These are phyloP conservation scores for Piloderma croceum DNA, from an alignment of 768 basidiomycete genomes.

Conservation along the genomic window DNA sequence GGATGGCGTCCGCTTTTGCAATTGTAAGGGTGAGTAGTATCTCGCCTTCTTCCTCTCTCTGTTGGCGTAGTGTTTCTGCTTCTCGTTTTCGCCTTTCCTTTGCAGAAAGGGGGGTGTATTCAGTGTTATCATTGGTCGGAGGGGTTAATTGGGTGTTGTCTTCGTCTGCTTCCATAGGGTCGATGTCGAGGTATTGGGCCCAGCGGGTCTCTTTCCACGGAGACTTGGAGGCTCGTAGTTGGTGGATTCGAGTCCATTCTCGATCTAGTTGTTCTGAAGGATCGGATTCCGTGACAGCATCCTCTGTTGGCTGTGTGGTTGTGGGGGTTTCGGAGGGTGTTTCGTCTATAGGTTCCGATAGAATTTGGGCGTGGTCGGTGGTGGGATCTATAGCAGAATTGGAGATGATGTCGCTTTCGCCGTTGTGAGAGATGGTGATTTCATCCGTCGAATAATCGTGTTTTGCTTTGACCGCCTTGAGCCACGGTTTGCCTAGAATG, in stretches of 20 bases:
- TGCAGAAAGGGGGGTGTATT: no score
- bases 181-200: slow-evolving; percentile 7
- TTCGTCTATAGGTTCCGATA: background rate
- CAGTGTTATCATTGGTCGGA: no score
- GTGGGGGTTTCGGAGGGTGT: background rate
- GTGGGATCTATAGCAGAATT: background rate
- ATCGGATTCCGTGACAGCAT: background rate
- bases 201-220: slow-evolving; percentile 5
- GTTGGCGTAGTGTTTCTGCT: no score
- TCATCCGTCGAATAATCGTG: background rate
- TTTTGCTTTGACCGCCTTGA: background rate
- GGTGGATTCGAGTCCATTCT: slow-evolving; percentile 4
- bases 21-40: no score
- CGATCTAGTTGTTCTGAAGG: slow-evolving; percentile 5
- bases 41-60: no score
- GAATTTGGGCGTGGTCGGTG: background rate
- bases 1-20: no score
- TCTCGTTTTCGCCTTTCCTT: no score
- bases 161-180: no score
- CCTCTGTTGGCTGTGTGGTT: background rate
- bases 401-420: background rate
- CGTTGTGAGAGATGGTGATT: background rate
- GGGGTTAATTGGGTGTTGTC: no score
- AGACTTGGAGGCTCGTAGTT: background rate
- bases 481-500: background rate